These are phyloP conservation scores for Saccharomycopsis phalli DNA, from an alignment of 1,139 yeast genomes.

Conservation along the genomic window DNA sequence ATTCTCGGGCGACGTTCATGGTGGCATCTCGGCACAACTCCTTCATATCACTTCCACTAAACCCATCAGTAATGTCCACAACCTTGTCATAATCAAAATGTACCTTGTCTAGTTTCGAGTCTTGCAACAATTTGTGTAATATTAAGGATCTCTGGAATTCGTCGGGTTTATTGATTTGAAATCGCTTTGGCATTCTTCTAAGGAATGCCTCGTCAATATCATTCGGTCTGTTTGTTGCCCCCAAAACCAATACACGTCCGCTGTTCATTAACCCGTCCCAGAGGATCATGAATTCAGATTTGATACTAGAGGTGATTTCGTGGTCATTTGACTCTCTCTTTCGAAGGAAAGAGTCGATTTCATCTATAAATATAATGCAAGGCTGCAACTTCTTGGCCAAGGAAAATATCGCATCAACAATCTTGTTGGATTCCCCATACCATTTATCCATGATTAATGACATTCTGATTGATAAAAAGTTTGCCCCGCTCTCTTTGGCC, in stretches of 20 bases:
- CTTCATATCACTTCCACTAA: constrained; percentile 85
- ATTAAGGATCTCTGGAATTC: constrained; percentile 62
- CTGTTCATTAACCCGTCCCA: constrained; percentile 86
- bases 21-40: constrained; percentile 94
- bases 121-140: constrained; percentile 54
- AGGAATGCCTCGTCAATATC: constrained; percentile 91
- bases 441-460: constrained; percentile 95
- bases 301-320: constrained; percentile 90
- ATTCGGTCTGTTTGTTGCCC: constrained; percentile 88
- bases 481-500: constrained; percentile 88
- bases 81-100: constrained; percentile 55
- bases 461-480: constrained; percentile 85
- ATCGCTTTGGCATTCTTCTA: constrained; percentile 88
- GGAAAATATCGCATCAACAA: constrained; percentile 88
- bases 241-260: constrained; percentile 79
- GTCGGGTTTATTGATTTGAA: constrained; percentile 70
- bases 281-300: constrained; percentile 95
- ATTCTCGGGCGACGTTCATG: constrained; percentile 79
- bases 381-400: constrained; percentile 88
- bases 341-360: constrained; percentile 87
- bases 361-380: constrained; percentile 91
- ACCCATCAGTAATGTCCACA: constrained; percentile 59
- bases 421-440: constrained; percentile 95
- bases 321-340: constrained; percentile 83
- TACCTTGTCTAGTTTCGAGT: constrained; percentile 46